Evolutionary conservation across 176 grass and related monocot species (phyloP), one percentile per base, ranked within the genome.

Genomic region (Aegilops tauschii): DNA sequence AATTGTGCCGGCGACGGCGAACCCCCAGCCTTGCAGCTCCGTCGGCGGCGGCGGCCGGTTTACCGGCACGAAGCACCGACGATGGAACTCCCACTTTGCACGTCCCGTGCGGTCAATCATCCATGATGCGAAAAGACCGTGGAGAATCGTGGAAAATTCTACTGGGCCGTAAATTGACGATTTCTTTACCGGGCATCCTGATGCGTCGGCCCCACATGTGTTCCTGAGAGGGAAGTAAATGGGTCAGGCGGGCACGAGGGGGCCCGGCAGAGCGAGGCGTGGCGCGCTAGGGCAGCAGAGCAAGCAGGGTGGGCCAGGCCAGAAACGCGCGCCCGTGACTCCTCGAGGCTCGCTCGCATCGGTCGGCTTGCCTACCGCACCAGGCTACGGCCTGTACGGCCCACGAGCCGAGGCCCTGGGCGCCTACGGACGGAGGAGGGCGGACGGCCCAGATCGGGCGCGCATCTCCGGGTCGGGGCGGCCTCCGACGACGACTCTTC

Each of bases 331-430:
- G 35, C 84, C 89, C 89, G 89, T 87, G 83, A 90, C 23, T 4
- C 35, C 74, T 25, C 42, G 31, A 1, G 18, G 31, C 39, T 14
- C 27, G 20, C 65, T 16, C 20, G 32, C 49, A 9, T 30, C 32
- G 16, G 5, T 37, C 0, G n/a, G 17, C 52, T 58, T 12, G 20
- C 6, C 8, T 44, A 42, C 27, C 3, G 28, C 5, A 77, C 20
- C 73, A 72, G 16, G 56, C 82, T 80, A 74, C 67, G 77, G 77
- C 77, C 82, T 72, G 79, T 86, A 83, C 84, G 89, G 85, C 80
- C 89, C 84, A 79, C 80, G 2, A 42, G 8, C 10, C 21, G n/a
- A 28, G 45, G 23, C 3, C 35, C 27, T 6, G 35, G 16, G 6
- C 17, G 27, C 16, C 12, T 45, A 16, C 12, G 20, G 76, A 16